Base-by-base conservation (phyloP, 352 stramenopile genomes). In the Phytopythium boreale region DNA sequence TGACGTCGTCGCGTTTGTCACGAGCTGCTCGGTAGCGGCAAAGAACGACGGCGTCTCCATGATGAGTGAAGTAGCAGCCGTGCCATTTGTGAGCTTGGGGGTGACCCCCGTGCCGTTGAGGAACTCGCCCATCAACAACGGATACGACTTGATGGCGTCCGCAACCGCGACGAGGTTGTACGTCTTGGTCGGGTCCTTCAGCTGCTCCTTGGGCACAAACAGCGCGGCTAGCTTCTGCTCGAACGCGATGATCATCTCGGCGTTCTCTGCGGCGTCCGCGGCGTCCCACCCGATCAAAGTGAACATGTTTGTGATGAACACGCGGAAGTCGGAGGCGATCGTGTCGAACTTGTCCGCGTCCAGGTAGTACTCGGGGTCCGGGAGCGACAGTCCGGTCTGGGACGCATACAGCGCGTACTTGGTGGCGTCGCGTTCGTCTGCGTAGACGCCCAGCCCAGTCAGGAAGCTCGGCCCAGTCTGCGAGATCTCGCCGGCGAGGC, bases 301-400 rank as follows among this genome's bases (percentile, higher is more conserved):
- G 26, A 98, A 85, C 58, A 98, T 67, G 22, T 80, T 66, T 14
- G 80, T 69, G 31, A 98, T 72, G 60, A 90, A 92, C 39, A 79
- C 79, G 49, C 87, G 77, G 49, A 97, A 98, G 12, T 77, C 76
- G 20, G 72, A 68, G 14, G 78, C 76, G 24, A 97, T 70, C 11
- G 86, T 75, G 34, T 86, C 67, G 62, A 96, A 97, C 55, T 96
- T 78, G 22, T 73, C 77, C 2, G 80, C 66, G 63, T 98, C 89
- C 53, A 98, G 79, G 69, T 98, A 98, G 63, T 98, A 98, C 68
- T 96, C 74, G 4, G 77, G 81, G 67, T 97, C 90, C 0, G 93
- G 93, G 14, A 99, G 70, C 39, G 82, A 85, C n/a, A 98, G 75
- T 1, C 93, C 84, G 2, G 50, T 79, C 65, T 98, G 92, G 19